phyloP scores from a whole-genome alignment of 2,329 filamentous ascomycete genomes.

The Tolypocladium endophyticum region DNA sequence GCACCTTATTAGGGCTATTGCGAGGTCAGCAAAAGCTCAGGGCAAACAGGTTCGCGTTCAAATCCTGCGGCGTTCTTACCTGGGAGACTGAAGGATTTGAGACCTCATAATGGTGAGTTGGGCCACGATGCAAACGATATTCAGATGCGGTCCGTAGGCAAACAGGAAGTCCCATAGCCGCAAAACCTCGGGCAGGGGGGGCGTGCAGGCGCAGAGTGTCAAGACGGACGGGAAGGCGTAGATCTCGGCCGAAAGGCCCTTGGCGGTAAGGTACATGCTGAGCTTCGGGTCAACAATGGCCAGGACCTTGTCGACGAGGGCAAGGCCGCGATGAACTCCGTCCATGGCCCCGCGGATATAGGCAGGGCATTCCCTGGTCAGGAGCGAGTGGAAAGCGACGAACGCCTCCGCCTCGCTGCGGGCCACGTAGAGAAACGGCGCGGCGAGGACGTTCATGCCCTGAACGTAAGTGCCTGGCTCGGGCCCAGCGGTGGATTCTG shows the following conservation, averaged over 20 bases:
- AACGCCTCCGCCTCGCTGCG: slow-evolving; percentile 93
- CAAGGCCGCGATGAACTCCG: slow-evolving; percentile 85
- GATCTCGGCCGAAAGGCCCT: slow-evolving; percentile 83
- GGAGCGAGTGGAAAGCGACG: slow-evolving; percentile 75
- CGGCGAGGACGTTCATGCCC: slow-evolving; percentile 96
- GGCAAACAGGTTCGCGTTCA: too few relatives aligned
- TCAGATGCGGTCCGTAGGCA: slow-evolving; percentile 88
- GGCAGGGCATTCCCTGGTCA: slow-evolving; percentile 80
- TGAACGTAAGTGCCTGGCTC: slow-evolving; percentile 88
- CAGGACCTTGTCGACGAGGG: slow-evolving; percentile 83
- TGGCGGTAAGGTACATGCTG: slow-evolving; percentile 70
- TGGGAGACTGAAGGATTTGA: slow-evolving; percentile 71
- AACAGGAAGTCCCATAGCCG: slow-evolving; percentile 96
- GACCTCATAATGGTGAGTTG: slow-evolving; percentile 84
- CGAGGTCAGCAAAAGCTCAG: slow-evolving; percentile 9
- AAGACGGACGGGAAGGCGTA: slow-evolving; percentile 94
- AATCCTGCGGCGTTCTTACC: slow-evolving; percentile 37
- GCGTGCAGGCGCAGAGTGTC: slow-evolving; percentile 91
- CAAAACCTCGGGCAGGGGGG: slow-evolving; percentile 84
- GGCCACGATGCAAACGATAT: slow-evolving; percentile 92
- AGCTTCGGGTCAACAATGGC: slow-evolving; percentile 86
- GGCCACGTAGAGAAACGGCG: slow-evolving; percentile 89
- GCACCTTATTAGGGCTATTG: slow-evolving; percentile 77
- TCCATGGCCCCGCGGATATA: slow-evolving; percentile 97
- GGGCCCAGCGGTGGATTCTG: slow-evolving; percentile 43